Evolutionary conservation across 139 green algal genomes (phyloP), one percentile per base, ranked within the genome.

Genomic region (Penium margaritaceum): DNA sequence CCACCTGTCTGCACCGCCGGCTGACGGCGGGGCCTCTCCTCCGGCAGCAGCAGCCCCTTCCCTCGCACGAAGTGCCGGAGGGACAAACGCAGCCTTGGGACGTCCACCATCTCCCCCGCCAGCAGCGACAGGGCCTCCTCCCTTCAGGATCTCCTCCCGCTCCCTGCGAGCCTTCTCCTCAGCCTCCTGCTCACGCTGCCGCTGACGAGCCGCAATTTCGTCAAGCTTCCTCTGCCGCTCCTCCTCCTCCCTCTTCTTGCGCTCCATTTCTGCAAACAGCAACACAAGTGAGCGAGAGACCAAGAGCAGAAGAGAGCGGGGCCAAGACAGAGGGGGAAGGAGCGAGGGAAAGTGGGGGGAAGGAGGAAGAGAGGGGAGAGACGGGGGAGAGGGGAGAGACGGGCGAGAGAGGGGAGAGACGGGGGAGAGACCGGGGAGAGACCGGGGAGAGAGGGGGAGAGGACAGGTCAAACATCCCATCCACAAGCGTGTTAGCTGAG

Each of bases 191-290:
- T 80, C 74, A 15, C 74, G 35, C 39, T 81, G 54, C 1, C 51
- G 76, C 76, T 83, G 76, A 54, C 67, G 79, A 19, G 76, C 76
- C 38, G 72, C 72, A 39, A 82, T 81, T 36, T 83, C 78, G 14
- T 79, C 76, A 0, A 79, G 66, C 58, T 82, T 78, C 14, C 55
- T 41, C 61, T 67, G 37, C 44, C 54, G 32, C 58, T 85, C 81
- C 72, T 85, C 71, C 68, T 81, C 81, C 81, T 82, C 67, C 75
- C 75, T 75, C 21, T 55, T 29, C 75, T 82, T 73, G 12, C 57
- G 32, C 75, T 84, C 63, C 51, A 71, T 30, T 74, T 83, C 77
- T 72, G 74, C n/a, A n/a, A n/a, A n/a, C n/a, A n/a, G n/a, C n/a
- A n/a, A n/a, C n/a, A n/a, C 41, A 51, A 51, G n/a, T n/a, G n/a